Percentiles rank a stretch among this genome's conserved stretches.
Evolutionary conservation across 2,329 filamentous ascomycete genomes (phyloP).

Genomic region (Colletotrichum tabaci): DNA sequence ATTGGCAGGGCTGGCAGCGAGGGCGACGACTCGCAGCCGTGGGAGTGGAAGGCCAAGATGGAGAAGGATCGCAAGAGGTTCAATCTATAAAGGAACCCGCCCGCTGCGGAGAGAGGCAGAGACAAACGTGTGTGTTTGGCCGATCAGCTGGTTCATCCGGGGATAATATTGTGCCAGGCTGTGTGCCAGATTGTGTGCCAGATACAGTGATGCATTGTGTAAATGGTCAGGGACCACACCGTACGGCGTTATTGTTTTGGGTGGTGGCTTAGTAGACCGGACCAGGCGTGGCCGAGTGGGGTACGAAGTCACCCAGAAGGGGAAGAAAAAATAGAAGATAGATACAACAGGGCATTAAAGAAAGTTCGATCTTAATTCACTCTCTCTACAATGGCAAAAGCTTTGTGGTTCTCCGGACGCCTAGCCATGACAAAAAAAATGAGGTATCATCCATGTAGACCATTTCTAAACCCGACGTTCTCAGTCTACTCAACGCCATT

Average conservation of each 20-base stretch:
- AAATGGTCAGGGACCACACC: conserved; percentile 24
- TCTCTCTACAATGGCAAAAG: not conserved
- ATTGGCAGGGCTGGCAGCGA: conserved; percentile 79
- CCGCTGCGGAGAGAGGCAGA: not conserved
- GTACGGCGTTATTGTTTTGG: conserved; percentile 25
- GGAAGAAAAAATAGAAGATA: too few species aligned
- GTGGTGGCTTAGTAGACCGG: not conserved
- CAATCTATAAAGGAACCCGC: conserved; percentile 74
- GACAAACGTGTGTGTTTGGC: not conserved
- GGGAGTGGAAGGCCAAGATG: conserved; percentile 97
- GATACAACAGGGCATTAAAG: not conserved
- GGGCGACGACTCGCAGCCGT: conserved; percentile 84
- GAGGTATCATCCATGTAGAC: conserved; percentile 38
- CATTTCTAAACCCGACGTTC: conserved; percentile 27
- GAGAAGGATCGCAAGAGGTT: conserved; percentile 96
- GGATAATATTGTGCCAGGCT: not conserved
- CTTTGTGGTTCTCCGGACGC: conserved; percentile 25
- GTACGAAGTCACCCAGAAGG: not conserved
- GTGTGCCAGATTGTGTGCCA: conserved; percentile 1
- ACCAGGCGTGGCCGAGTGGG: not conserved
- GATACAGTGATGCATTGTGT: conserved; percentile 17
- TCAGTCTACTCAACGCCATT: conserved; percentile 28
- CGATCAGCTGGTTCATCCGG: not conserved
- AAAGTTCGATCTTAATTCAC: not conserved
- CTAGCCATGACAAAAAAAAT: conserved; percentile 23